Base-by-base conservation (phyloP, 176 grass and related monocot species). In the Saccharum officinarum region DNA sequence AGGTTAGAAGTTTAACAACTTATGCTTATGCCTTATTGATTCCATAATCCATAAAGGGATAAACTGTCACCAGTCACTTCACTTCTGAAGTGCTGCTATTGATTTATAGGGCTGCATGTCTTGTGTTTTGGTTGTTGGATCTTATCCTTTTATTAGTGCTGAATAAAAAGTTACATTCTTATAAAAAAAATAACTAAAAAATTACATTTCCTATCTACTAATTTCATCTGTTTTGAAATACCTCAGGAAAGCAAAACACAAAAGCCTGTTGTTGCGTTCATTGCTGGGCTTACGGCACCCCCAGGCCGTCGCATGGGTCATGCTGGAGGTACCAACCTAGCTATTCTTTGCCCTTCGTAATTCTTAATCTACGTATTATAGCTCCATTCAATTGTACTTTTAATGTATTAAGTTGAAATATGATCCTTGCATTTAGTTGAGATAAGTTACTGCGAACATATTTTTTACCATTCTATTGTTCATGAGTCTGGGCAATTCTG, bases 241-340 rank as follows among this genome's bases (percentile, higher is more conserved):
- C 61, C 59, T 66, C 92, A 99, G 97, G 97, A 88, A 39, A 99
- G 97, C 63, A 89, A 93, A 69, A 99, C 97, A 20, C 66, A 92
- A 61, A 99, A 96, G 83, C 97, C 97, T 60, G 86, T 99, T 76
- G 97, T 99, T 85, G 97, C 97, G 84, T 99, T 99, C 87, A 99
- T 99, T 91, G 97, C 97, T 82, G 97, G 94, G 92, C 97, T 99
- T 42, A 99, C 97, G 10, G 97, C 97, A 73, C 97, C 97, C 50
- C 97, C 97, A 6, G 97, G 97, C 49, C 97, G 97, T 80, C 93
- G 97, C 36, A 99, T 99, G 97, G 97, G 97, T 71, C 97, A 99
- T 86, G 97, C 97, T 91, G 97, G 97, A 95, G 97, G 97, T 99
- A 87, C 34, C 16, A 47, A 80, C 31, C 62, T 79, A 70, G 10